Conservation (phyloP, 2,329 filamentous ascomycete genomes). For the Calonectria pseudoturangicola region DNA sequence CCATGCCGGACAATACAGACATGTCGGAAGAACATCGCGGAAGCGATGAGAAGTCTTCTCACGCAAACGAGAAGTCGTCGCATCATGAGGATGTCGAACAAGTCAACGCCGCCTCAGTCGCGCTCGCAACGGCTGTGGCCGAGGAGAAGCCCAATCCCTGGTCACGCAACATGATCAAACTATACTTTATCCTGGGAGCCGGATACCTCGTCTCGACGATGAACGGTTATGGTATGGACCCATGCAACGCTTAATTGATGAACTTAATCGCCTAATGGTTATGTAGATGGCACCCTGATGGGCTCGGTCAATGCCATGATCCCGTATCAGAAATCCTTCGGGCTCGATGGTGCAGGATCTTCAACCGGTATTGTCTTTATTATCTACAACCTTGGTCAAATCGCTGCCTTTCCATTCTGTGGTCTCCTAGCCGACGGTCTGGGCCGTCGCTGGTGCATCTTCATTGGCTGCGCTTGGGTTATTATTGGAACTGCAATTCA, state of each 20-base stretch:
- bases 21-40: background rate
- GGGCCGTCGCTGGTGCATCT: constrained; percentile 63
- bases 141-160: constrained; percentile 17
- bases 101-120: background rate
- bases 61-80: background rate
- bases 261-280: background rate
- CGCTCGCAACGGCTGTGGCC: background rate
- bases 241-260: background rate
- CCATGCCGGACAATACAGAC: background rate
- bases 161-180: constrained; percentile 15
- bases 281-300: constrained; percentile 26
- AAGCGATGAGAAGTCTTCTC: background rate
- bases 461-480: constrained; percentile 63
- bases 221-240: constrained; percentile 18
- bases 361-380: constrained; percentile 33
- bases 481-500: constrained; percentile 67
- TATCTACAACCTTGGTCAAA: constrained; percentile 59
- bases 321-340: constrained; percentile 22
- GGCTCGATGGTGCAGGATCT: constrained; percentile 18
- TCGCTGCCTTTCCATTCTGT: constrained; percentile 66
- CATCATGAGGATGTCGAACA: background rate
- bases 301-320: constrained; percentile 26
- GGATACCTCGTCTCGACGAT: constrained; percentile 14
- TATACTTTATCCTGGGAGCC: constrained; percentile 5
- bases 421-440: constrained; percentile 67